Evolutionary conservation across 306 rosid species (phyloP).

Genomic region (Sophora flavescens): DNA sequence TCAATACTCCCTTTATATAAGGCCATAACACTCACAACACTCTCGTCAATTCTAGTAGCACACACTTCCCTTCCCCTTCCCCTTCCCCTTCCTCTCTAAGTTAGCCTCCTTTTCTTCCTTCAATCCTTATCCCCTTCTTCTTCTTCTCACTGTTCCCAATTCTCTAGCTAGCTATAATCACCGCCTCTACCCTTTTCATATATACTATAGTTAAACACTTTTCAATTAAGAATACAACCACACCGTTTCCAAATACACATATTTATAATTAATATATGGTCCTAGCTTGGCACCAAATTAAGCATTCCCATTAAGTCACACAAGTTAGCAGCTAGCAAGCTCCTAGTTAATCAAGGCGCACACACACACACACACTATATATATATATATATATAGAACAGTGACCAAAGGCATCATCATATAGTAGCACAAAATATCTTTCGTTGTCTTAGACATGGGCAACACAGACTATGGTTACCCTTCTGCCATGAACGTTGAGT

Average conservation of each 20-base stretch:
- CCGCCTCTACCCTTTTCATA: not conserved
- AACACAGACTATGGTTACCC: slow-evolving; percentile 59
- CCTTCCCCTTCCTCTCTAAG: no score
- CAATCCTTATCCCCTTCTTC: slow-evolving; percentile 18
- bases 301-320: not conserved
- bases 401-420: no score
- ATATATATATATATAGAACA: no score
- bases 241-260: not conserved
- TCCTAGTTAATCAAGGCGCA: no score
- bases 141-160: slow-evolving; percentile 10
- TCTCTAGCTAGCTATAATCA: not conserved
- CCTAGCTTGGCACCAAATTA: not conserved
- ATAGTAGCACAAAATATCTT: not conserved
- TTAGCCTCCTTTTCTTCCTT: not conserved
- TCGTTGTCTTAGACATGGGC: slow-evolving; percentile 52
- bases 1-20: slow-evolving; percentile 28
- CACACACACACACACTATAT: no score
- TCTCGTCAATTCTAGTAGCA: not conserved
- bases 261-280: not conserved
- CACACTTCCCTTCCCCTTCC: no score
- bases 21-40: slow-evolving; percentile 20
- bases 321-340: no score
- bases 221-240: not conserved
- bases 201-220: not conserved
- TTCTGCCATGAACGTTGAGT: slow-evolving; percentile 45